A percentile compares a stretch with the other conserved stretches of the same genome.
phyloP scores from a whole-genome alignment of 768 basidiomycete species.

The Panaeolus papilionaceus region DNA sequence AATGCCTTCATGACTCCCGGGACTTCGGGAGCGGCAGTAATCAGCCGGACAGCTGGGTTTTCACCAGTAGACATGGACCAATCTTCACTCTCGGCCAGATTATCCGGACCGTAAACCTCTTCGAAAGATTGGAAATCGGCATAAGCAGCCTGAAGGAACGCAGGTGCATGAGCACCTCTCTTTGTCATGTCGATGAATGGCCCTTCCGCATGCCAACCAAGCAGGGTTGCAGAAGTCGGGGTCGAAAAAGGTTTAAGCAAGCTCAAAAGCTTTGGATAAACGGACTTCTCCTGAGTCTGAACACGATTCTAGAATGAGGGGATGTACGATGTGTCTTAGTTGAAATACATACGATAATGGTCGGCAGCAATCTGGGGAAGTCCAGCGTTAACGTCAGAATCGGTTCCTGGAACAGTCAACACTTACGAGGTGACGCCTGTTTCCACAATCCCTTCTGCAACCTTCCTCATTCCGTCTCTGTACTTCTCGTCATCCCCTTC shows the following conservation, averaged over 20 bases:
- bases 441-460: slow-evolving; percentile 81
- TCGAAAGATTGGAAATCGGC: slow-evolving; percentile 75
- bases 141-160: slow-evolving; percentile 65
- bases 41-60: slow-evolving; percentile 70
- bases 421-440: slow-evolving; percentile 89
- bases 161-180: slow-evolving; percentile 81
- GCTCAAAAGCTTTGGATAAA: slow-evolving; percentile 74
- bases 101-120: slow-evolving; percentile 72
- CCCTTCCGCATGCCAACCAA: slow-evolving; percentile 93
- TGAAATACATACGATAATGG: slow-evolving; percentile 27
- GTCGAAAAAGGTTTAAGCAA: slow-evolving; percentile 74
- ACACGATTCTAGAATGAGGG: not conserved
- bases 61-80: slow-evolving; percentile 62
- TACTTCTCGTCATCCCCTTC: slow-evolving; percentile 75
- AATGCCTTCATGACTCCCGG: slow-evolving; percentile 81
- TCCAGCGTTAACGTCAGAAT: not conserved
- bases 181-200: slow-evolving; percentile 87
- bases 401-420: not conserved
- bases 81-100: slow-evolving; percentile 66
- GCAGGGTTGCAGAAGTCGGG: slow-evolving; percentile 67
- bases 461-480: slow-evolving; percentile 65
- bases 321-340: not conserved
- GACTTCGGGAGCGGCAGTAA: slow-evolving; percentile 89
- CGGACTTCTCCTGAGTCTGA: slow-evolving; percentile 79
- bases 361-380: slow-evolving; percentile 60